phyloP scores from a whole-genome alignment of 129 eudicot genomes.

The Lactuca sativa region DNA sequence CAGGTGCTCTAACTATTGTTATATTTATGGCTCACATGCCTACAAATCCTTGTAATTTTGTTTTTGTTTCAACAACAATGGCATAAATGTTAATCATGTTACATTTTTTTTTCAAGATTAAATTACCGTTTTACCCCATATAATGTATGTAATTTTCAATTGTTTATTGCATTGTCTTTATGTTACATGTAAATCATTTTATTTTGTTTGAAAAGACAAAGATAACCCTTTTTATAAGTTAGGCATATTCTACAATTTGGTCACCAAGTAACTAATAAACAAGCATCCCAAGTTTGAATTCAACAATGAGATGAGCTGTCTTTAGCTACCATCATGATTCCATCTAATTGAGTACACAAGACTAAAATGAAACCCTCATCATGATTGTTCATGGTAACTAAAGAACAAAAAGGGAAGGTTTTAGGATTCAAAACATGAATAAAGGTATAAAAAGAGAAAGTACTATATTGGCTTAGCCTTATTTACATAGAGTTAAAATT shows the following conservation, averaged over 20 bases:
- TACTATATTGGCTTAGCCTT: constrained; percentile 9
- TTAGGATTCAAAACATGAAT: constrained; percentile 36
- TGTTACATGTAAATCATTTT: neutral
- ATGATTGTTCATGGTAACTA: constrained; percentile 35
- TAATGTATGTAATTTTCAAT: neutral
- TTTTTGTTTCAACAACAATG: neutral
- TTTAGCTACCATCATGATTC: constrained; percentile 38
- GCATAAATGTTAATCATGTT: neutral
- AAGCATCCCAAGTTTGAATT: constrained; percentile 44
- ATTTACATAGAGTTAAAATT: constrained; percentile 6
- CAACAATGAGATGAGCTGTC: constrained; percentile 29
- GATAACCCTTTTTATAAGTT: constrained; percentile 8
- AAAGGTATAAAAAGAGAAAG: constrained; percentile 24
- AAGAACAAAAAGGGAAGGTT: constrained; percentile 42
- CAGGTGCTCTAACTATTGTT: constrained; percentile 33
- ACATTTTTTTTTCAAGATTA: neutral
- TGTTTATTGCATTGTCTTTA: neutral
- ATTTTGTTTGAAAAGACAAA: constrained; percentile 11
- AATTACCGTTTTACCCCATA: constrained; percentile 13
- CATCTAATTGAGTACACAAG: constrained; percentile 25
- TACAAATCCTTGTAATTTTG: constrained; percentile 6
- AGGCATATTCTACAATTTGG: constrained; percentile 22
- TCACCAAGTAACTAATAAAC: constrained; percentile 33
- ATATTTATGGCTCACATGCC: constrained; percentile 18
- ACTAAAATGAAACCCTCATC: constrained; percentile 25